Base-by-base conservation (phyloP, 164 flowering plant species). In the Macadamia integrifolia region DNA sequence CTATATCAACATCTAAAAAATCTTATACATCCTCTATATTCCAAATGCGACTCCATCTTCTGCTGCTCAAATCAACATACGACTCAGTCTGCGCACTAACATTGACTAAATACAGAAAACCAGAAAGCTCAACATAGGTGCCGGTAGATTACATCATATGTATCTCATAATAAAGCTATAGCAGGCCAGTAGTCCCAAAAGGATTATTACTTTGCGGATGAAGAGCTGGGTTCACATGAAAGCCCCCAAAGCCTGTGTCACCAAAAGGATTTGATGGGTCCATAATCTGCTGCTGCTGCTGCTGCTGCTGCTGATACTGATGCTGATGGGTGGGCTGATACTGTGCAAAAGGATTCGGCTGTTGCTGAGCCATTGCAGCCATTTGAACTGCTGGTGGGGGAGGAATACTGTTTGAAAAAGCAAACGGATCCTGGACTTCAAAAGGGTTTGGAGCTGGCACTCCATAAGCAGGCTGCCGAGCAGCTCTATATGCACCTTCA, bases 391-490 rank as follows among this genome's bases (percentile, higher is more conserved):
- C 53, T 15, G 87, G 66, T 55, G 93, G 89, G 6, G 89, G 81
- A 57, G 90, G 77, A 29, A 84, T 30, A 55, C 30, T 71, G 74
- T 80, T 87, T 14, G 99, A 86, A 64, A 80, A 49, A 12, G 92
- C 80, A 83, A 95, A 95, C 55, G 98, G 96, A 73, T 95, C 99
- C 1, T 83, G 90, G 7, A 82, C 85, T 78, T 83, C 97, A 72
- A 95, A 95, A 29, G 98, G 99, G 60, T 95, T 95, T 9, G 91
- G 91, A 6, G 89, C 86, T 32, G 94, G 80, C 13, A 76, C 81
- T 73, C 97, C 99, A 77, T 92, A 92, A 14, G 77, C 82, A 18
- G 97, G 92, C 72, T 87, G 93, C 77, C 80, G 87, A 57, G 88
- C 61, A 35, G 96, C 91, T 82, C 97, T 88, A 66, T 87, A 95